Conservation (phyloP, 2,329 filamentous ascomycete genomes). For the Phaeophleospora eucalypticola region DNA sequence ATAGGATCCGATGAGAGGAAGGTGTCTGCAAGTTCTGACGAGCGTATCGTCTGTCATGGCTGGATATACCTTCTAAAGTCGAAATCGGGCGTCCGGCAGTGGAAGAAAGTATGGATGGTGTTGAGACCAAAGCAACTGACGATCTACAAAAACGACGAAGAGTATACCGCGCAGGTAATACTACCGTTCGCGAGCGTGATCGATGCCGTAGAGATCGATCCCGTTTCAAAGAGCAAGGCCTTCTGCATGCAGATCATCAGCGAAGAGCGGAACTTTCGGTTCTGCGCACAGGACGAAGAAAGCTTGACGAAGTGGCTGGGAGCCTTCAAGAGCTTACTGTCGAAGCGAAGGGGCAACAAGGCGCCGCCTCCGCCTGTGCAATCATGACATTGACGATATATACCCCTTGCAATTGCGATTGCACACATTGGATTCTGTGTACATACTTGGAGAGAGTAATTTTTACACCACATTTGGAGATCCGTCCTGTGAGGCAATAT, state of each 20-base stretch:
- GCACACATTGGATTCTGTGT: constrained; percentile 1
- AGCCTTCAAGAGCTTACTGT: constrained; percentile 80
- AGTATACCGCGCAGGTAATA: constrained; percentile 83
- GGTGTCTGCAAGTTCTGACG: constrained; percentile 53
- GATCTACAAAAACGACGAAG: constrained; percentile 86
- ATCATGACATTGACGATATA: constrained; percentile 8
- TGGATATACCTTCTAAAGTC: constrained; percentile 81
- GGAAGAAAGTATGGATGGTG: constrained; percentile 94
- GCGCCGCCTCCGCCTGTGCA: constrained; percentile 2
- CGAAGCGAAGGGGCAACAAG: constrained; percentile 32
- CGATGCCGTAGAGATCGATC: constrained; percentile 88
- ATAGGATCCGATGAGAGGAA: constrained; percentile 36
- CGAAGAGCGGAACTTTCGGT: constrained; percentile 66
- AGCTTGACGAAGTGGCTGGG: constrained; percentile 78
- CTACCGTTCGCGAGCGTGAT: constrained; percentile 74
- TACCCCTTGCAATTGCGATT: constrained; percentile 5
- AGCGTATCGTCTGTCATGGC: constrained; percentile 90
- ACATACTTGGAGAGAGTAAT: constrained; percentile 1
- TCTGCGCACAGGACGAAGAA: constrained; percentile 70
- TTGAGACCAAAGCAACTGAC: constrained; percentile 79
- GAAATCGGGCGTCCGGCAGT: constrained; percentile 79
- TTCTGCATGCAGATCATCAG: constrained; percentile 90
- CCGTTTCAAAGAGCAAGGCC: constrained; percentile 75
- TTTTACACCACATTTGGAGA: no score
- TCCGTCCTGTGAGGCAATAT: no score